Evolutionary conservation across 768 basidiomycete genomes (phyloP).

Genomic region (Rhodotorula babjevae): DNA sequence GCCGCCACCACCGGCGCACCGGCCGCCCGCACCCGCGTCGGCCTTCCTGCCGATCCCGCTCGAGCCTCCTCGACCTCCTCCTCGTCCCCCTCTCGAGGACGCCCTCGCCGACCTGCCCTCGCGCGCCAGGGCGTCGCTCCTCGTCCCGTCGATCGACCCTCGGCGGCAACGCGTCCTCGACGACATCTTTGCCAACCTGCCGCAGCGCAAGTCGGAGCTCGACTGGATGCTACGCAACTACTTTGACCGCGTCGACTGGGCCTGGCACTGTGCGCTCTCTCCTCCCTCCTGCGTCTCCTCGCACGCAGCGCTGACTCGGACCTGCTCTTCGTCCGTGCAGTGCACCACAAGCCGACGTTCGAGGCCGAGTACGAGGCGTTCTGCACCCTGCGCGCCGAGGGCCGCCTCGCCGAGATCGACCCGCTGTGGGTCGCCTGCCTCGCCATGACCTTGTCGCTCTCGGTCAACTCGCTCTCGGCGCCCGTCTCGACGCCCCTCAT

Average conservation of each 20-base stretch:
- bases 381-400: constrained; percentile 7
- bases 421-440: constrained; percentile 32
- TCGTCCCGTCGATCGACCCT: not conserved
- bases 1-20: not conserved
- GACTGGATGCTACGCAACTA: constrained; percentile 19
- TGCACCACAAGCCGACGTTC: constrained; percentile 28
- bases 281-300: not conserved
- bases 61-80: no score
- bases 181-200: constrained; percentile 5
- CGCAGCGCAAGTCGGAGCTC: not conserved
- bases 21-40: not conserved
- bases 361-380: constrained; percentile 12
- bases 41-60: not conserved
- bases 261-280: constrained; percentile 3
- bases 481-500: constrained; percentile 7
- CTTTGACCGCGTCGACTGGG: constrained; percentile 18
- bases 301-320: not conserved
- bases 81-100: no score
- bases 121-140: constrained; percentile 11
- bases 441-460: constrained; percentile 14
- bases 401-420: constrained; percentile 18
- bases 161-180: constrained; percentile 9
- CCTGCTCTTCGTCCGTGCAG: not conserved
- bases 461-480: constrained; percentile 11
- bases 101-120: not conserved